These are phyloP conservation scores for Strobilomyces dryophilus DNA, from an alignment of 768 basidiomycete species.

Conservation along the genomic window DNA sequence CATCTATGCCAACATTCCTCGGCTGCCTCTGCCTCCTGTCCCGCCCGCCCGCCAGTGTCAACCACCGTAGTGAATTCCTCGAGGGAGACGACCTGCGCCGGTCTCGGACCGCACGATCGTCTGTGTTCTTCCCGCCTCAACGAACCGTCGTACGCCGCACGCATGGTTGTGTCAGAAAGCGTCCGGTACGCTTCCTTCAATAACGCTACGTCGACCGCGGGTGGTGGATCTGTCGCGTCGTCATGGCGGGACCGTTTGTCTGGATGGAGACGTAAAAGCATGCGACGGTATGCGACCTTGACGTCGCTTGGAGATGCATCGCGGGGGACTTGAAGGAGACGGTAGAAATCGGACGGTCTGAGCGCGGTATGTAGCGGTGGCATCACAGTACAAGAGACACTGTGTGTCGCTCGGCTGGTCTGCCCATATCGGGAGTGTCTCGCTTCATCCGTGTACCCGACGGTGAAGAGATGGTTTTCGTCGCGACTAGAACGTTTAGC, in stretches of 20 bases:
- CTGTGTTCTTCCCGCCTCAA: conserved; percentile 5
- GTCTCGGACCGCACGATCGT: conserved; percentile 45
- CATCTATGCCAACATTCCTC: conserved; percentile 55
- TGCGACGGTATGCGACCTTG: conserved; percentile 67
- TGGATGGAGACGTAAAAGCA: conserved; percentile 63
- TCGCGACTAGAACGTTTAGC: too few species aligned
- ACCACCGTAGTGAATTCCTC: conserved; percentile 51
- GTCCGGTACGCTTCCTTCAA: conserved; percentile 67
- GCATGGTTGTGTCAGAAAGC: conserved; percentile 47
- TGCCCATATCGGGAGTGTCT: too few species aligned
- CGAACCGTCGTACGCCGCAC: conserved; percentile 48
- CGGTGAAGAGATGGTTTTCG: too few species aligned
- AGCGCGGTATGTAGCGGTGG: not conserved
- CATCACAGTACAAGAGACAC: too few species aligned
- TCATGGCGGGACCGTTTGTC: conserved; percentile 34
- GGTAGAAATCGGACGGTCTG: conserved; percentile 47
- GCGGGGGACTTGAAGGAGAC: conserved; percentile 47
- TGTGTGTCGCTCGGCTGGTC: too few species aligned
- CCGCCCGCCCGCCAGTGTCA: not conserved
- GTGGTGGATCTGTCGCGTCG: conserved; percentile 10
- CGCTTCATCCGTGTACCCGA: too few species aligned
- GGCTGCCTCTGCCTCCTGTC: conserved; percentile 29
- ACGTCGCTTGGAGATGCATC: conserved; percentile 52
- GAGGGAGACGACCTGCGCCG: conserved; percentile 74
- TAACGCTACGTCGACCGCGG: conserved; percentile 43